These are phyloP conservation scores for Hypoxylon sp. DNA, from an alignment of 2,329 filamentous ascomycete species.

Conservation along the genomic window DNA sequence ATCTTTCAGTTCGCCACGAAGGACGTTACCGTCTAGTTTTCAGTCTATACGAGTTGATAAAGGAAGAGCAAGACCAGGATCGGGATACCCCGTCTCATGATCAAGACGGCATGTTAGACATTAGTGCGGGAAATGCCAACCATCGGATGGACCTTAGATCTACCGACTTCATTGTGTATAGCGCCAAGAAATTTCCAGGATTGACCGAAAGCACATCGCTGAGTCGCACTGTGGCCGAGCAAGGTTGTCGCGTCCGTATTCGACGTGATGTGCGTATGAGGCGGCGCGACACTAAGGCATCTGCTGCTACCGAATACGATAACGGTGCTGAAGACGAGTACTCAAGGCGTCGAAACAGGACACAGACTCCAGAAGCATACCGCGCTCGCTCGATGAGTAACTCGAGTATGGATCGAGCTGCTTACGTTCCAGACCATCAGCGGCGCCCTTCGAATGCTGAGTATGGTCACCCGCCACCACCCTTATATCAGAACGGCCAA, in stretches of 20 bases:
- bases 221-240: slow-evolving; percentile 93
- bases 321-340: slow-evolving; percentile 73
- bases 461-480: slow-evolving; percentile 51
- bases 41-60: slow-evolving; percentile 93
- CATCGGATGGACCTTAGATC: slow-evolving; percentile 94
- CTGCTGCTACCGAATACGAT: slow-evolving; percentile 61
- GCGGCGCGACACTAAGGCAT: slow-evolving; percentile 79
- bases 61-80: slow-evolving; percentile 85
- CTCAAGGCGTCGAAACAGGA: slow-evolving; percentile 48
- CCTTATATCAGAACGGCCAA: slow-evolving; percentile 50
- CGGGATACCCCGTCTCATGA: slow-evolving; percentile 61
- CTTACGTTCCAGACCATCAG: slow-evolving; percentile 48
- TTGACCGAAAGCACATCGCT: slow-evolving; percentile 89
- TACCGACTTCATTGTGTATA: slow-evolving; percentile 87
- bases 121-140: slow-evolving; percentile 71
- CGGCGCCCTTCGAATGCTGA: slow-evolving; percentile 53
- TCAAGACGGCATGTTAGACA: slow-evolving; percentile 54
- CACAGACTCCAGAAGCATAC: slow-evolving; percentile 53
- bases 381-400: slow-evolving; percentile 54
- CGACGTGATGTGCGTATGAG: slow-evolving; percentile 94
- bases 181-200: slow-evolving; percentile 98
- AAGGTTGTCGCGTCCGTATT: slow-evolving; percentile 96
- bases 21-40: slow-evolving; percentile 93
- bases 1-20: slow-evolving; percentile 95
- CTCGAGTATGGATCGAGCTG: slow-evolving; percentile 52